These are phyloP conservation scores for Blepharisma undulans DNA, from an alignment of 169 alveolate genomes.

Conservation along the genomic window DNA sequence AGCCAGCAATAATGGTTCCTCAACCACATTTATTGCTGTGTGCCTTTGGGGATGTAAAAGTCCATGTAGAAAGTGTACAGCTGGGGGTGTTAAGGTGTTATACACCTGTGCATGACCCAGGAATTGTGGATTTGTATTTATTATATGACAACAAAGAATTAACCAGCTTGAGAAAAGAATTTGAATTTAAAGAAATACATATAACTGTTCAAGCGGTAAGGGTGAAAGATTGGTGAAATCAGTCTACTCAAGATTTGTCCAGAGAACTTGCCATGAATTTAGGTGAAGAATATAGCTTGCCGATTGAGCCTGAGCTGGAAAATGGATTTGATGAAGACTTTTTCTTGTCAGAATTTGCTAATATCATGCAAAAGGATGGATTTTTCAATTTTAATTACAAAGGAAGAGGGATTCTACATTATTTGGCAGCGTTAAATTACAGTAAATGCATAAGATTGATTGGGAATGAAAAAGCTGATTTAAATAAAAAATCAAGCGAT, in stretches of 20 bases:
- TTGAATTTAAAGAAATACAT: slow-evolving; percentile 25
- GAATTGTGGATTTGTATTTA: slow-evolving; percentile 53
- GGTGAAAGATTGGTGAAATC: background rate
- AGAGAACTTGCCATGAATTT: background rate
- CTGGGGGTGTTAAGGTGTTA: slow-evolving; percentile 64
- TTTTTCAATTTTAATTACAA: background rate
- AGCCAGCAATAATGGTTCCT: slow-evolving; percentile 47
- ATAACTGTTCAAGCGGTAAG: background rate
- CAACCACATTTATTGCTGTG: slow-evolving; percentile 10
- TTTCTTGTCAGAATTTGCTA: background rate
- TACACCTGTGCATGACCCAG: slow-evolving; percentile 65
- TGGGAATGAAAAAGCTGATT: background rate
- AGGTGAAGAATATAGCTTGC: background rate
- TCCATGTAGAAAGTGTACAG: slow-evolving; percentile 47
- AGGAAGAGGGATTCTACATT: slow-evolving; percentile 10
- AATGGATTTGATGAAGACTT: background rate
- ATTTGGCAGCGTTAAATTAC: background rate
- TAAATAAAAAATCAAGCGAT: background rate
- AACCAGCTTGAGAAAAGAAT: slow-evolving; percentile 4
- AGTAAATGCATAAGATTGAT: background rate
- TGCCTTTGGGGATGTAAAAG: slow-evolving; percentile 52
- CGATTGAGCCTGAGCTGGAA: background rate
- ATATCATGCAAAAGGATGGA: background rate
- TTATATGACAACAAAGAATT: slow-evolving; percentile 46
- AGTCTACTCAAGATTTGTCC: background rate